Conservation (phyloP, 2,329 filamentous ascomycete species). For the Colletotrichum navitas region DNA sequence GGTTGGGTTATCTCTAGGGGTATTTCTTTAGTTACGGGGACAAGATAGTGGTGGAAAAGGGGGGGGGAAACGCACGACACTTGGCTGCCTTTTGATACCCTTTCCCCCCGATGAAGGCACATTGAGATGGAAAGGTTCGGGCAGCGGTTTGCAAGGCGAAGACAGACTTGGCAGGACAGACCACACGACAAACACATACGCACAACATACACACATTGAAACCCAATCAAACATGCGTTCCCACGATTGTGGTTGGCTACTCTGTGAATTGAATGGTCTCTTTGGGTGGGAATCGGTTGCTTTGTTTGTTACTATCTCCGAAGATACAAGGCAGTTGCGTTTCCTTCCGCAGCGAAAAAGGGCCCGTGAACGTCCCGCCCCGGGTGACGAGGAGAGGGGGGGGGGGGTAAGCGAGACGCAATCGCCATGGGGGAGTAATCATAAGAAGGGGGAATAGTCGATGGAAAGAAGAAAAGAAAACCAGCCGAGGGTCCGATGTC, state of each 20-base stretch:
- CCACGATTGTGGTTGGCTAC: not conserved
- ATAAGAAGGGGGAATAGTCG: conserved; percentile 14
- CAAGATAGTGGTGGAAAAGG: conserved; percentile 8
- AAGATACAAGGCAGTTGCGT: not conserved
- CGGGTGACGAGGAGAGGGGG: conserved; percentile 18
- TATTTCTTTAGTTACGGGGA: not conserved
- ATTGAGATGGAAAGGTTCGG: conserved; percentile 15
- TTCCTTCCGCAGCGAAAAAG: not conserved
- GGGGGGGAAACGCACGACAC: conserved; percentile 26
- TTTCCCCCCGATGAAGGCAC: conserved; percentile 30
- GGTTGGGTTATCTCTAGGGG: not conserved
- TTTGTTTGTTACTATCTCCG: conserved; percentile 3
- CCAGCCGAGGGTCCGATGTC: not conserved
- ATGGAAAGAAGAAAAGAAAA: not conserved
- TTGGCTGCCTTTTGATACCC: conserved; percentile 40
- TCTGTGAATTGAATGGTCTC: no score
- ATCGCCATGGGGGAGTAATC: conserved; percentile 35
- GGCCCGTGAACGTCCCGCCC: not conserved
- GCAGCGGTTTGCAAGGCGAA: conserved; percentile 7
- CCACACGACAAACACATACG: conserved; percentile 8
- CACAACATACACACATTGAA: not conserved
- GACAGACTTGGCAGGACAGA: conserved; percentile 15
- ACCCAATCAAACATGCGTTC: not conserved
- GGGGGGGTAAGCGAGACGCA: conserved; percentile 22
- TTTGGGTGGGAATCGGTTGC: not conserved